Evolutionary conservation across 345 rosid genomes (phyloP).

Genomic region (Noccaea caerulescens): DNA sequence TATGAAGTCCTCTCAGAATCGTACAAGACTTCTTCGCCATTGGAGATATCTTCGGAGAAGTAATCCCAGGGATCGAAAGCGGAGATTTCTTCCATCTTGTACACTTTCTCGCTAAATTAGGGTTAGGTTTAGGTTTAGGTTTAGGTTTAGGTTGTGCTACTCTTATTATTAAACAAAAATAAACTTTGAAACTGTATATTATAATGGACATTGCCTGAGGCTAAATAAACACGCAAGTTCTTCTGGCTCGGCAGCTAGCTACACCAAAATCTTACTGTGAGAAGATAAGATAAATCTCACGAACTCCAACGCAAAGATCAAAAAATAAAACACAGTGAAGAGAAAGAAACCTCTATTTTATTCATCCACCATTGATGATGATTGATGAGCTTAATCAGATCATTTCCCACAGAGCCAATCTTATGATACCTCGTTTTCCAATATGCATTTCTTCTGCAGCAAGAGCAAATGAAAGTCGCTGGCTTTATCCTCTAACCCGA

Average conservation of each 20-base stretch:
- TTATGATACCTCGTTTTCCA: slow-evolving; percentile 30
- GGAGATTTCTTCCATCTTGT: too few species aligned
- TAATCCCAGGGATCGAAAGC: too few species aligned
- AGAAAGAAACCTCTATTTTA: slow-evolving; percentile 23
- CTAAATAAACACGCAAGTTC: neutral
- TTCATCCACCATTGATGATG: slow-evolving; percentile 2
- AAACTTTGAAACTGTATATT: too few species aligned
- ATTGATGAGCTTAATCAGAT: slow-evolving; percentile 13
- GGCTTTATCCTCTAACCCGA: slow-evolving; percentile 59
- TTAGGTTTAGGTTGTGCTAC: too few species aligned
- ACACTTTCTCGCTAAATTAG: too few species aligned
- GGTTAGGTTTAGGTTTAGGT: too few species aligned
- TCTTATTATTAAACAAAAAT: too few species aligned
- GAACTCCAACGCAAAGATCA: neutral
- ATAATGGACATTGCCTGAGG: neutral
- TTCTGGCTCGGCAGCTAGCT: slow-evolving; percentile 2
- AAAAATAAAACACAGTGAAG: slow-evolving; percentile 5
- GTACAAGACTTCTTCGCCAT: too few species aligned
- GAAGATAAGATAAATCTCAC: neutral
- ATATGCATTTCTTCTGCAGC: slow-evolving; percentile 49
- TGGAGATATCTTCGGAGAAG: too few species aligned
- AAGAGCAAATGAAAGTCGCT: slow-evolving; percentile 55
- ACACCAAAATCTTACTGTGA: neutral
- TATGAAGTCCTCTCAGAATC: too few species aligned
- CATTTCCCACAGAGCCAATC: slow-evolving; percentile 1